Percentiles rank a stretch among this genome's conserved stretches.
Conservation (phyloP, 331 rosid genomes). For the Cucumis variabilis region DNA sequence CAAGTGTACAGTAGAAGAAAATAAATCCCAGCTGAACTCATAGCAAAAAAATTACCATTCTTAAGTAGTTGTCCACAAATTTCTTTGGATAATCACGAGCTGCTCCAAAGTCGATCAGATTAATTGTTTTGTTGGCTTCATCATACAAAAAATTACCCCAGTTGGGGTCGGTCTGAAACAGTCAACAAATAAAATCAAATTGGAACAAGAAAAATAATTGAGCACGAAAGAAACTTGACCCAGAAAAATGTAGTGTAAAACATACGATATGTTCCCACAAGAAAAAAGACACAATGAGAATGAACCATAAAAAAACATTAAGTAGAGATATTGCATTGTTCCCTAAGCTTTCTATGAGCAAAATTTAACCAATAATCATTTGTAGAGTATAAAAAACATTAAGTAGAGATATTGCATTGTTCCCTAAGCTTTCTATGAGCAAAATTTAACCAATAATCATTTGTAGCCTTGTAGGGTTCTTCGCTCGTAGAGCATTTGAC, state of each 20-base stretch:
- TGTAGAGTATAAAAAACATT: too few relatives aligned
- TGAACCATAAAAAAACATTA: not conserved
- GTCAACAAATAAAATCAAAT: slow-evolving; percentile 43
- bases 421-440: too few relatives aligned
- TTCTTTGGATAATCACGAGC: slow-evolving; percentile 82
- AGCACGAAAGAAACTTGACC: not conserved
- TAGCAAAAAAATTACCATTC: slow-evolving; percentile 70
- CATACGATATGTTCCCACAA: not conserved
- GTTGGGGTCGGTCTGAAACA: slow-evolving; percentile 93
- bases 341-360: too few relatives aligned
- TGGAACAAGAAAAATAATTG: slow-evolving; percentile 35
- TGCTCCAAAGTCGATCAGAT: slow-evolving; percentile 96
- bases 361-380: too few relatives aligned
- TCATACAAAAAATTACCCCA: slow-evolving; percentile 95
- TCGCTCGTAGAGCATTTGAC: too few relatives aligned
- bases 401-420: too few relatives aligned
- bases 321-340: too few relatives aligned
- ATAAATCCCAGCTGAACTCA: not conserved
- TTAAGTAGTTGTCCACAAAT: slow-evolving; percentile 87
- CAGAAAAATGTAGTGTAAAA: not conserved
- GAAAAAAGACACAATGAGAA: not conserved
- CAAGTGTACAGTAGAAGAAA: not conserved
- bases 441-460: too few relatives aligned
- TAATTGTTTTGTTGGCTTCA: slow-evolving; percentile 67
- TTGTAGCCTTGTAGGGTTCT: too few relatives aligned